Base-by-base conservation (phyloP, 495 filamentous ascomycete species). In the Neurospora terricola region DNA sequence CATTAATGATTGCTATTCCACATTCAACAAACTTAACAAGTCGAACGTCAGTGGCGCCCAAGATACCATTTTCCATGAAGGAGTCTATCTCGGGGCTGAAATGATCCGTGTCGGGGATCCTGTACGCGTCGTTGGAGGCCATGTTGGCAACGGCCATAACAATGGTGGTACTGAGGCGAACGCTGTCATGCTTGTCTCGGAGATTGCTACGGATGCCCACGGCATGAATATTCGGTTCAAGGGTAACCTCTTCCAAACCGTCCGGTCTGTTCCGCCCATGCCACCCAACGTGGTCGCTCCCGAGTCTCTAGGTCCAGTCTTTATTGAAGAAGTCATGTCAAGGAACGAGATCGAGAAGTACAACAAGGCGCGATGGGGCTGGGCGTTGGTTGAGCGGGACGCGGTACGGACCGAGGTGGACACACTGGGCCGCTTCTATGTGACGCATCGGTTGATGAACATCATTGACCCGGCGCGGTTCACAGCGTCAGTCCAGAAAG, bases 11-110 rank as follows among this genome's bases (percentile, higher is more conserved):
- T 78, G 76, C 36, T 85, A 80, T 62, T 85, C 83, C 0, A 76
- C 80, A 36, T 84, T 86, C 73, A 82, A 83, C 73, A 71, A 72
- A 14, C 62, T 79, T 36, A 38, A 62, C 38, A 73, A 79, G 21
- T 37, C 48, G 11, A 76, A 74, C 9, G 11, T 68, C 27, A 74
- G 75, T 73, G 69, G 73, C 27, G 12, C 21, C 34, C 36, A 73
- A 48, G 38, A 54, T 11, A 21, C 78, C 4, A 37, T 69, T 27
- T 73, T 70, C 30, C 78, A 75, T 69, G 69, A 59, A 38, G 84
- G 83, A 30, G 73, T 86, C 39, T 86, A 85, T 70, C 75, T 85
- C 45, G 84, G 84, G 48, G 82, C 82, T 40, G 84, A 86, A 76
- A 83, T 84, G 80, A 74, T 86, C 38, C 73, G 76, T 12, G 37